Evolutionary conservation across 768 basidiomycete species (phyloP).

Genomic region (Leccinum aurantiacum): DNA sequence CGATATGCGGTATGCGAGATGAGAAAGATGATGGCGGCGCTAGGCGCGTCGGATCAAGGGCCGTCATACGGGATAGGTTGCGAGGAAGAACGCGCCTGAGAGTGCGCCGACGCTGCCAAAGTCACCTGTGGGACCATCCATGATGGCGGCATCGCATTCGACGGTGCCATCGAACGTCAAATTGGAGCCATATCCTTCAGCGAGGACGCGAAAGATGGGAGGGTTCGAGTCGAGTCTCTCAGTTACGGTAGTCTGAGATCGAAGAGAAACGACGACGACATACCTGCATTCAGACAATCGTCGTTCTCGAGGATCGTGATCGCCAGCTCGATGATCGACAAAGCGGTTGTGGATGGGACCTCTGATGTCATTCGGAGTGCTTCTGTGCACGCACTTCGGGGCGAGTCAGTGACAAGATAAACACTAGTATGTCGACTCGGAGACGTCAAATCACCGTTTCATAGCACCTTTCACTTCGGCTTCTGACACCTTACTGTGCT

Average conservation of each 20-base stretch:
- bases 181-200: slow-evolving; percentile 72
- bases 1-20: not conserved
- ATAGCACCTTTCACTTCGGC: slow-evolving; percentile 54
- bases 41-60: not conserved
- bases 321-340: slow-evolving; percentile 52
- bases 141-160: slow-evolving; percentile 81
- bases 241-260: not conserved
- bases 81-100: slow-evolving; percentile 44
- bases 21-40: not conserved
- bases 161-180: slow-evolving; percentile 71
- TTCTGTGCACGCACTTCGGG: slow-evolving; percentile 50
- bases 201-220: not conserved
- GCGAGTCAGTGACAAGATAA: slow-evolving; percentile 3
- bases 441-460: slow-evolving; percentile 45
- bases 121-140: slow-evolving; percentile 46
- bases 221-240: not conserved
- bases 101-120: slow-evolving; percentile 79
- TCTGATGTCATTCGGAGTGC: slow-evolving; percentile 33
- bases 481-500: slow-evolving; percentile 51
- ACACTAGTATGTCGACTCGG: not conserved
- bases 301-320: slow-evolving; percentile 65
- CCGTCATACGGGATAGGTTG: not conserved
- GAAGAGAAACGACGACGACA: not conserved
- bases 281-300: slow-evolving; percentile 70
- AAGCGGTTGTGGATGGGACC: slow-evolving; percentile 25